Evolutionary conservation across 2,329 filamentous ascomycete species (phyloP).

Genomic region (Diaporthe sp.): DNA sequence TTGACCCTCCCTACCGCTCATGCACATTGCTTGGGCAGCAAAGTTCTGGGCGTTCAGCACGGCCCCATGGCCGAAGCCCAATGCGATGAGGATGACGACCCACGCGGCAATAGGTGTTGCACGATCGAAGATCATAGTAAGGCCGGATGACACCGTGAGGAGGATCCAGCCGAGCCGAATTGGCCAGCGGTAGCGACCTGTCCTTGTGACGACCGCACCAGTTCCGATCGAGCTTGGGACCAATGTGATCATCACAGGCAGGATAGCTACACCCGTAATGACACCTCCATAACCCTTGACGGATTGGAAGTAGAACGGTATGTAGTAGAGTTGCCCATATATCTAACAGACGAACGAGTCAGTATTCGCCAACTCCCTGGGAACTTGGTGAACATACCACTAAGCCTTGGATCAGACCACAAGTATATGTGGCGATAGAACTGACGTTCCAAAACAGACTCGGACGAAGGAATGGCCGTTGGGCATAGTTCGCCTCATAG

Average conservation of each 20-base stretch:
- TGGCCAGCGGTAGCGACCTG: constrained; percentile 34
- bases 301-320: constrained; percentile 38
- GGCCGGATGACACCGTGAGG: constrained; percentile 10
- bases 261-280: constrained; percentile 34
- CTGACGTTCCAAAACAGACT: constrained; percentile 2
- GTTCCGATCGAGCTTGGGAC: constrained; percentile 36
- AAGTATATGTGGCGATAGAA: not conserved
- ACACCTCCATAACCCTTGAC: constrained; percentile 35
- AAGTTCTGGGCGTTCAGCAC: too few species aligned
- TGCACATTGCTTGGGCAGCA: constrained; percentile 38
- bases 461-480: constrained; percentile 8
- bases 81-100: constrained; percentile 29
- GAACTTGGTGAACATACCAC: not conserved
- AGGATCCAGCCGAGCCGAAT: constrained; percentile 37
- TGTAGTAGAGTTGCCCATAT: constrained; percentile 34
- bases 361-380: not conserved
- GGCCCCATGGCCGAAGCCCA: constrained; percentile 37
- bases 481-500: not conserved
- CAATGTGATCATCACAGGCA: constrained; percentile 34
- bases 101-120: constrained; percentile 24
- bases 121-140: constrained; percentile 34
- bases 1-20: constrained; percentile 31
- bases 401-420: not conserved
- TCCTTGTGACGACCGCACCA: constrained; percentile 34
- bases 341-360: constrained; percentile 11